Percentiles rank a stretch among this genome's conserved stretches.
Conservation (phyloP, 495 filamentous ascomycete species). For the Stereocaulon alpinum region DNA sequence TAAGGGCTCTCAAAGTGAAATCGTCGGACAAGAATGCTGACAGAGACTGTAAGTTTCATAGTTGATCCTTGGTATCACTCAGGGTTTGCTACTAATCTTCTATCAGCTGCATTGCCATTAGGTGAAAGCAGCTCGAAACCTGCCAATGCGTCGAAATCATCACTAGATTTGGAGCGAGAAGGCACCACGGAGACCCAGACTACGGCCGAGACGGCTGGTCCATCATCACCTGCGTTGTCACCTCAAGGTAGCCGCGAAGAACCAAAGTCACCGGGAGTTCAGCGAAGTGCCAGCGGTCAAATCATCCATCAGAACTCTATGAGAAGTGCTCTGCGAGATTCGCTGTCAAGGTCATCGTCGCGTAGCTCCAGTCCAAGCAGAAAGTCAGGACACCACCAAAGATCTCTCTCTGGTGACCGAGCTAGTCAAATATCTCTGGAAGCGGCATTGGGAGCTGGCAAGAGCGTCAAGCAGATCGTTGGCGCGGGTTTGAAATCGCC, state of each 20-base stretch:
- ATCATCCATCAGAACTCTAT: constrained; percentile 4
- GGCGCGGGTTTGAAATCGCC: constrained; percentile 62
- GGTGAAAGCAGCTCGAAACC: background rate
- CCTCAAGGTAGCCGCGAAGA: background rate
- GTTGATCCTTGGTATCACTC: background rate
- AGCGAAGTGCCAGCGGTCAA: background rate
- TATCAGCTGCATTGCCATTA: background rate
- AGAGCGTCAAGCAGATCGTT: constrained; percentile 56
- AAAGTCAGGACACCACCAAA: constrained; percentile 5
- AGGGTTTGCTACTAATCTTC: background rate
- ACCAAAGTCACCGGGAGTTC: background rate
- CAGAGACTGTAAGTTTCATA: background rate
- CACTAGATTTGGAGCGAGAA: constrained; percentile 2
- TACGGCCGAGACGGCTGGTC: background rate
- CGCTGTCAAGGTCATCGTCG: constrained; percentile 13
- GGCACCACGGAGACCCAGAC: background rate
- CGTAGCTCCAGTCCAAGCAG: constrained; percentile 11
- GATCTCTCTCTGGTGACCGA: constrained; percentile 12
- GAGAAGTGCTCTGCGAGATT: constrained; percentile 6
- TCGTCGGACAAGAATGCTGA: constrained; percentile 11
- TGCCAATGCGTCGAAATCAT: constrained; percentile 8
- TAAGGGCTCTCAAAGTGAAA: constrained; percentile 42
- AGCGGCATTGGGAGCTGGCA: constrained; percentile 48
- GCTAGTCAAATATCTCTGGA: constrained; percentile 36
- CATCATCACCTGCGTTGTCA: background rate